These are phyloP conservation scores for Chlorella vulgaris DNA, from an alignment of 139 green algal genomes.

Conservation along the genomic window DNA sequence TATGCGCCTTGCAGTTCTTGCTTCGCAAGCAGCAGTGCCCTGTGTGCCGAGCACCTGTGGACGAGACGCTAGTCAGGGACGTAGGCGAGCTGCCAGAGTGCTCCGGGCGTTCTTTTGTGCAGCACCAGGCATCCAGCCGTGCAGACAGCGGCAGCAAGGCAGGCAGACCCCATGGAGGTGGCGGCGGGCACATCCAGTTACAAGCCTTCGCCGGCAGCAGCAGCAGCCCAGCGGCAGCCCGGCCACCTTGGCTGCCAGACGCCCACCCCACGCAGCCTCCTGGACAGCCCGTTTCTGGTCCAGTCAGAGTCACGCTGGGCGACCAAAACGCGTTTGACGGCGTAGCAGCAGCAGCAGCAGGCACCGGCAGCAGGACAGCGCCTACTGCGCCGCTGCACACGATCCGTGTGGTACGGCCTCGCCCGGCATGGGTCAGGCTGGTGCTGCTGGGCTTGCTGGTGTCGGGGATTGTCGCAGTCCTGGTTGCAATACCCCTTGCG, in stretches of 20 bases:
- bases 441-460: neutral
- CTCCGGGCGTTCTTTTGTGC: neutral
- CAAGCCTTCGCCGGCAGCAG: neutral
- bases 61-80: neutral
- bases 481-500: too few species aligned
- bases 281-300: too few species aligned
- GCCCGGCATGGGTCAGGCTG: neutral
- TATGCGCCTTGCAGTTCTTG: neutral
- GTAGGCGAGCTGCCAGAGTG: neutral
- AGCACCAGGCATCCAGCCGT: neutral
- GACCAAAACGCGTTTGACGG: too few species aligned
- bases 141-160: neutral
- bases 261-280: too few species aligned
- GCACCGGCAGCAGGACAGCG: neutral
- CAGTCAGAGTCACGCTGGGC: too few species aligned
- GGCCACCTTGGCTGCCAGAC: too few species aligned
- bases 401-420: neutral
- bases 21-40: neutral
- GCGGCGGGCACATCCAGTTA: neutral
- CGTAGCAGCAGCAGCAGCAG: too few species aligned
- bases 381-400: neutral
- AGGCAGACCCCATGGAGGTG: neutral
- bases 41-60: neutral
- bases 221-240: neutral
- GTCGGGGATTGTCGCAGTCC: too few species aligned